Percentiles rank a stretch among this genome's conserved stretches.
Evolutionary conservation across 1,284 basidiomycete genomes (phyloP).

Genomic region (Omphalotus olearius): DNA sequence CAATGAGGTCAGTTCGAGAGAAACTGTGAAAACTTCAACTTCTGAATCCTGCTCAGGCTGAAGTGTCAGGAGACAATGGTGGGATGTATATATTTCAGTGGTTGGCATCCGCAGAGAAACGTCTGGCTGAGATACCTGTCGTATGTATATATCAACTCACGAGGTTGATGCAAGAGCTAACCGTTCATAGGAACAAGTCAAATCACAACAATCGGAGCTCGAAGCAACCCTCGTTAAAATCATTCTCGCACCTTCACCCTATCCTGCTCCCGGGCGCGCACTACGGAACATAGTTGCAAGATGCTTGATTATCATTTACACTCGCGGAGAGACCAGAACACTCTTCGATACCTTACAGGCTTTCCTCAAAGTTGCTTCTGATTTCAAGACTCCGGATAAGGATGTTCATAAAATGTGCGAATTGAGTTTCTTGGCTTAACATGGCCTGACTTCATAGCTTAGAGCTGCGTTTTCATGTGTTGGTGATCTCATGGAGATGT

Average conservation of each 20-base stretch:
- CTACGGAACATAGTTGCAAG: constrained; percentile 77
- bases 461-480: constrained; percentile 80
- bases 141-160: constrained; percentile 33
- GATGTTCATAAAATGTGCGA: constrained; percentile 68
- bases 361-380: constrained; percentile 70
- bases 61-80: constrained; percentile 69
- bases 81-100: constrained; percentile 83
- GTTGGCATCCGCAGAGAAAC: constrained; percentile 66
- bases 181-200: constrained; percentile 54
- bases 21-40: background rate
- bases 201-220: constrained; percentile 54
- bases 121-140: constrained; percentile 41
- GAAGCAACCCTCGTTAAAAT: constrained; percentile 65
- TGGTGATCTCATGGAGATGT: constrained; percentile 82
- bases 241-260: constrained; percentile 53
- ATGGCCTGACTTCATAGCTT: constrained; percentile 16
- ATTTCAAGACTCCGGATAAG: constrained; percentile 63
- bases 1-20: constrained; percentile 8
- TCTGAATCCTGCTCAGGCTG: constrained; percentile 39
- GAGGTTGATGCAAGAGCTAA: background rate
- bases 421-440: background rate
- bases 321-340: constrained; percentile 76
- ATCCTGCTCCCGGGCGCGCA: constrained; percentile 81
- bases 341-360: constrained; percentile 87
- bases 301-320: constrained; percentile 78